Percentiles rank a stretch among this genome's conserved stretches.
Evolutionary conservation across 1,284 basidiomycete genomes (phyloP).

Genomic region (Sanghuangporus sanghuang): DNA sequence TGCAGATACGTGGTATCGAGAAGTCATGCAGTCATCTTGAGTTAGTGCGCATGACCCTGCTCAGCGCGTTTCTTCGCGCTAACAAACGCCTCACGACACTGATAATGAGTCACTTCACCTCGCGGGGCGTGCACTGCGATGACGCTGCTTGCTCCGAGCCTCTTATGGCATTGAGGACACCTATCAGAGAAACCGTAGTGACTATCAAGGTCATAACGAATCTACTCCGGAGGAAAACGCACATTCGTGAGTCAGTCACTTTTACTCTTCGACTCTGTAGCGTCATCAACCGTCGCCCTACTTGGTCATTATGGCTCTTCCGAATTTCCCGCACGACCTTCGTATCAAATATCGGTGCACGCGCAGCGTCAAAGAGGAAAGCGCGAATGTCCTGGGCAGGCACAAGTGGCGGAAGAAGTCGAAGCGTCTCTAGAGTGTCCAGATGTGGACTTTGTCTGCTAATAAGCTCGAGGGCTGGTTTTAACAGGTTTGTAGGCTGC

Average conservation of each 20-base stretch:
- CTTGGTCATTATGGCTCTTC: slow-evolving; percentile 68
- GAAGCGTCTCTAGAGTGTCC: slow-evolving; percentile 75
- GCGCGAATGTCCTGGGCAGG: slow-evolving; percentile 72
- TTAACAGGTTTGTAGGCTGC: slow-evolving; percentile 49
- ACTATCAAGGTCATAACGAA: background rate
- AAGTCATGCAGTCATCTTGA: background rate
- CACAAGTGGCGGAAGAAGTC: slow-evolving; percentile 85
- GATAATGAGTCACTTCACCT: slow-evolving; percentile 91
- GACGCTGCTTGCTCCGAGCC: slow-evolving; percentile 90
- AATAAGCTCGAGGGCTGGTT: slow-evolving; percentile 81
- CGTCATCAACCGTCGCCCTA: slow-evolving; percentile 66
- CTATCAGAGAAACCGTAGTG: slow-evolving; percentile 35
- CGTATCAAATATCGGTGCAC: slow-evolving; percentile 62
- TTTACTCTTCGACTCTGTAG: slow-evolving; percentile 83
- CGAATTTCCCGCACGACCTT: slow-evolving; percentile 63
- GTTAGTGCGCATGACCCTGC: background rate
- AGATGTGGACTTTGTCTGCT: slow-evolving; percentile 78
- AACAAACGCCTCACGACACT: slow-evolving; percentile 83
- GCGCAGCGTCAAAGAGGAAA: slow-evolving; percentile 75
- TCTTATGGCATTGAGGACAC: slow-evolving; percentile 94
- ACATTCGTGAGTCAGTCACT: slow-evolving; percentile 90
- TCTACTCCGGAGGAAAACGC: slow-evolving; percentile 23
- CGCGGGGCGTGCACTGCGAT: slow-evolving; percentile 91
- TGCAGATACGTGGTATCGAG: background rate
- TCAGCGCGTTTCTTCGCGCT: slow-evolving; percentile 42